Conservation (phyloP, 148 eudicot genomes). For the Fallopia convolvulus region DNA sequence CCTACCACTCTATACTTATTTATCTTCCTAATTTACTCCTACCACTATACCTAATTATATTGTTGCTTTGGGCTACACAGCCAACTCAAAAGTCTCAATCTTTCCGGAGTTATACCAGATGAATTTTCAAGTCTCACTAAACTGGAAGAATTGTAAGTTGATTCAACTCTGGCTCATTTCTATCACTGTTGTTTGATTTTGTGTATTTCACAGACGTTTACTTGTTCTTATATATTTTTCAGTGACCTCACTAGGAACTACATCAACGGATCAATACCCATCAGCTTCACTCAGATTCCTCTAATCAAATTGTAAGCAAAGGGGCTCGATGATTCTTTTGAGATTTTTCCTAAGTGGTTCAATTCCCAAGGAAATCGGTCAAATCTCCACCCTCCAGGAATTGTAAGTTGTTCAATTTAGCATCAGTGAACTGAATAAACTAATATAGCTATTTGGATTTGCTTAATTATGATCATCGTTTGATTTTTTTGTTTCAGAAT, state of each 20-base stretch:
- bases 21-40: not conserved
- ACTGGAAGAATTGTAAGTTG: constrained; percentile 58
- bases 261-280: constrained; percentile 63
- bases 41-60: too few relatives aligned
- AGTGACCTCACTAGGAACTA: constrained; percentile 65
- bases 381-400: too few relatives aligned
- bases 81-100: constrained; percentile 58
- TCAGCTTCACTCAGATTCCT: constrained; percentile 34
- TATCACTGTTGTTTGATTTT: too few relatives aligned
- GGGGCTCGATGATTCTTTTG: too few relatives aligned
- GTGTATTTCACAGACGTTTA: too few relatives aligned
- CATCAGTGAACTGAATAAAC: not conserved
- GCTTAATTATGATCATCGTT: not conserved
- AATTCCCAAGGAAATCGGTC: too few relatives aligned
- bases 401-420: constrained; percentile 17
- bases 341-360: too few relatives aligned
- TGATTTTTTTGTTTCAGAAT: constrained; percentile 24
- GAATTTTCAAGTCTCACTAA: constrained; percentile 45
- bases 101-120: constrained; percentile 54
- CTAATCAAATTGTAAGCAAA: constrained; percentile 50
- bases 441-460: not conserved
- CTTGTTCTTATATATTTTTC: too few relatives aligned
- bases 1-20: too few relatives aligned
- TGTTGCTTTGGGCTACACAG: constrained; percentile 30
- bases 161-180: too few relatives aligned